Conservation (phyloP, 306 rosid species). For the Quercus berberidifolia region DNA sequence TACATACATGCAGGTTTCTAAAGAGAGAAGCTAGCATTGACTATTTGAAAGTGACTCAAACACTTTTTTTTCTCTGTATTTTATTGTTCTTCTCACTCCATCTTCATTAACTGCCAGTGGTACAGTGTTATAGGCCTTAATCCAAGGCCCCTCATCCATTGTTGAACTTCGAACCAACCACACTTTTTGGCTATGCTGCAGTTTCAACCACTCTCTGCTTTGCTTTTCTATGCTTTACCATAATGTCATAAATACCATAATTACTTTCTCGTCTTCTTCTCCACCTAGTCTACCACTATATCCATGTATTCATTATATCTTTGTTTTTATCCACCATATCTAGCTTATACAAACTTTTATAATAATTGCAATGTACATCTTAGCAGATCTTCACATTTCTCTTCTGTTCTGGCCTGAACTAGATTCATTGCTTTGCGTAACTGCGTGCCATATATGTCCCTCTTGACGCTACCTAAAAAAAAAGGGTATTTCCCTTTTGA, state of each 20-base stretch:
- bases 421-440: background rate
- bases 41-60: background rate
- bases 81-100: background rate
- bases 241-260: constrained; percentile 20
- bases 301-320: background rate
- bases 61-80: background rate
- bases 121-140: background rate
- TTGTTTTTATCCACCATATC: background rate
- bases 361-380: too few species aligned
- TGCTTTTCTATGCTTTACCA: background rate
- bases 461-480: background rate
- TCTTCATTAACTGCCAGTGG: background rate
- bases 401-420: background rate
- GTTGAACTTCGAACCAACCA: background rate
- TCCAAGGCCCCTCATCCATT: background rate
- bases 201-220: constrained; percentile 19
- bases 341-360: too few species aligned
- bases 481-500: background rate
- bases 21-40: background rate
- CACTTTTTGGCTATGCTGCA: background rate
- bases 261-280: background rate
- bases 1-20: background rate
- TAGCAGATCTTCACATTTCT: too few species aligned
- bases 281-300: background rate
- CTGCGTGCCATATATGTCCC: background rate